These are phyloP conservation scores for Gossypioides kirkii DNA, from an alignment of 345 rosid species.

Conservation along the genomic window DNA sequence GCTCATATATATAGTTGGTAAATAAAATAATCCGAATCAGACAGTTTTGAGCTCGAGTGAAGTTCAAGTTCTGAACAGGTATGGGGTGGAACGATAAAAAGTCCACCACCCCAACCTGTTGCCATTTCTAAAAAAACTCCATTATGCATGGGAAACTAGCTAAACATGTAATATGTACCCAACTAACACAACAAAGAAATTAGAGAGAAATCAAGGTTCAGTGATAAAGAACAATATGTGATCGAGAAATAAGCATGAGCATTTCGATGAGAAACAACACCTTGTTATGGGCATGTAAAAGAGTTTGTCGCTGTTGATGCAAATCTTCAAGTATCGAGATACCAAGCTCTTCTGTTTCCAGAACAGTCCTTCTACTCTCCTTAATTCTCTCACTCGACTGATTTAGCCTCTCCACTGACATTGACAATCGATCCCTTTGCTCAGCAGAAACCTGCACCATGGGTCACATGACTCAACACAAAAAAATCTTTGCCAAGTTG, in stretches of 20 bases:
- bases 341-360: constrained; percentile 91
- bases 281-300: constrained; percentile 72
- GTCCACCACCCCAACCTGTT: not conserved
- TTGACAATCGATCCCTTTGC: constrained; percentile 69
- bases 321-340: constrained; percentile 82
- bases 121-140: not conserved
- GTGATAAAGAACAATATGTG: not conserved
- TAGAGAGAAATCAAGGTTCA: not conserved
- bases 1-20: not conserved
- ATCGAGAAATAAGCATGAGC: too few species aligned
- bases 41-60: not conserved
- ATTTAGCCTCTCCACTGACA: constrained; percentile 74
- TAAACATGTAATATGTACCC: not conserved
- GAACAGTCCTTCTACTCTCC: constrained; percentile 78
- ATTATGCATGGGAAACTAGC: not conserved
- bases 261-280: not conserved
- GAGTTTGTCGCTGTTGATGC: constrained; percentile 85
- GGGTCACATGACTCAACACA: constrained; percentile 8
- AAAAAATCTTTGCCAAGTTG: not conserved
- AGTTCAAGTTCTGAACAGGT: not conserved
- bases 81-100: not conserved
- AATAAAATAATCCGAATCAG: not conserved
- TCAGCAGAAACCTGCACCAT: constrained; percentile 58
- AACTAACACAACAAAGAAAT: not conserved
- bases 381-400: constrained; percentile 71